Evolutionary conservation across 345 rosid genomes (phyloP).

Genomic region (Populus tremula): DNA sequence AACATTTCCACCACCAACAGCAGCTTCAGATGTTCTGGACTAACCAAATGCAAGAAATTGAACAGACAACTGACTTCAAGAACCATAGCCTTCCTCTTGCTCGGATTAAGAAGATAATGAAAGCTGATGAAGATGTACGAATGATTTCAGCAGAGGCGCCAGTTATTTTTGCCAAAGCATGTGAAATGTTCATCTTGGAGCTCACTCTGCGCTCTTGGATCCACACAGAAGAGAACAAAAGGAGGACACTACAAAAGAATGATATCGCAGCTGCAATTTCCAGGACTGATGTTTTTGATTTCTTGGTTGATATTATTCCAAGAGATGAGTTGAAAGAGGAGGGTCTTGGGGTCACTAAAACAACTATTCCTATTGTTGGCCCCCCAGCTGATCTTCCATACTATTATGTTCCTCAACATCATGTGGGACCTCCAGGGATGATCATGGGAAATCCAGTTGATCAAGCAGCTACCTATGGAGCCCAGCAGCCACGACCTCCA

Average conservation of each 20-base stretch:
- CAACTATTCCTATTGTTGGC: constrained; percentile 35
- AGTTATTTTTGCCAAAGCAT: constrained; percentile 42
- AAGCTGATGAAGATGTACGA: constrained; percentile 46
- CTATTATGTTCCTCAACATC: constrained; percentile 38
- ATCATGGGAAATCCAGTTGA: constrained; percentile 42
- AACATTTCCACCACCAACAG: constrained; percentile 44
- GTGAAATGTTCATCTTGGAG: constrained; percentile 49
- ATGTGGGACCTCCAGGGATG: constrained; percentile 36
- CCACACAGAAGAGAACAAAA: constrained; percentile 45
- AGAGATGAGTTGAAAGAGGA: constrained; percentile 47
- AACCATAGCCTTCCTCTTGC: constrained; percentile 45
- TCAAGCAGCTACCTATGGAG: constrained; percentile 33
- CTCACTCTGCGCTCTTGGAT: constrained; percentile 45
- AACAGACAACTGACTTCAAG: constrained; percentile 38
- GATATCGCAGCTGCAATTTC: constrained; percentile 49
- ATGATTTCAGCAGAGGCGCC: constrained; percentile 55
- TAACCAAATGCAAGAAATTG: constrained; percentile 43
- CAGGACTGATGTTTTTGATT: constrained; percentile 42
- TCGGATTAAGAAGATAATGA: constrained; percentile 47
- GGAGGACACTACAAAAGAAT: constrained; percentile 45
- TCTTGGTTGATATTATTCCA: constrained; percentile 47
- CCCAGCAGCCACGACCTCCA: constrained; percentile 37
- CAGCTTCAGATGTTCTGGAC: constrained; percentile 46
- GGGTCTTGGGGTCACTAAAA: constrained; percentile 42
- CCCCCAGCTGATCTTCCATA: constrained; percentile 40